A percentile compares a stretch with the other conserved stretches of the same genome.
Evolutionary conservation across 441 rosid species (phyloP).

Genomic region (Omphalea diandra): DNA sequence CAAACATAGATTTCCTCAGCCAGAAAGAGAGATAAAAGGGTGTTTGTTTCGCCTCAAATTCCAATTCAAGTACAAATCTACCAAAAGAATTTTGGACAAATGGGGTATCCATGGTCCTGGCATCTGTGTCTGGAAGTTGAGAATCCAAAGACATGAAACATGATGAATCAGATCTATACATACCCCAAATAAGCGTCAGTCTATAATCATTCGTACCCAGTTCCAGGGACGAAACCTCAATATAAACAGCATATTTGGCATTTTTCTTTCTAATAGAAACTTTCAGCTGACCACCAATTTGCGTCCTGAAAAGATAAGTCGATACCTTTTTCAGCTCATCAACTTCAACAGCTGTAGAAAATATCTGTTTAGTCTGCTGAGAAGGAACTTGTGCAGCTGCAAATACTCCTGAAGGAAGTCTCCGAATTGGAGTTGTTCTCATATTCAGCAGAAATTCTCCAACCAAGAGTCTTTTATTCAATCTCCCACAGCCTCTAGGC

Average conservation of each 20-base stretch:
- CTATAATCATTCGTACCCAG: slow-evolving; percentile 29
- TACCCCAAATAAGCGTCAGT: slow-evolving; percentile 62
- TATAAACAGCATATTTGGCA: slow-evolving; percentile 45
- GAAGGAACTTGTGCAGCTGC: slow-evolving; percentile 48
- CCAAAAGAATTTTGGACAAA: slow-evolving; percentile 44
- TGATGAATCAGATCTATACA: slow-evolving; percentile 64
- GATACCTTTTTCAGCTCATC: slow-evolving; percentile 41
- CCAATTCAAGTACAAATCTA: slow-evolving; percentile 53
- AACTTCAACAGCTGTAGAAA: slow-evolving; percentile 35
- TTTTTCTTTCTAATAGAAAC: slow-evolving; percentile 54
- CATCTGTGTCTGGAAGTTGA: slow-evolving; percentile 31
- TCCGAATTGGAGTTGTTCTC: slow-evolving; percentile 4
- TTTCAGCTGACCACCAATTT: slow-evolving; percentile 61
- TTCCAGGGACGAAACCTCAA: slow-evolving; percentile 62
- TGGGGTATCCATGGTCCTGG: slow-evolving; percentile 44
- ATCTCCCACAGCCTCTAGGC: slow-evolving; percentile 26
- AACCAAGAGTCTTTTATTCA: slow-evolving; percentile 26
- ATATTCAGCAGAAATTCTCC: slow-evolving; percentile 27
- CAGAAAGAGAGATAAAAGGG: slow-evolving; percentile 79
- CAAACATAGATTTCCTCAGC: slow-evolving; percentile 49
- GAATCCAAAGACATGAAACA: slow-evolving; percentile 49
- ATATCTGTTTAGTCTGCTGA: slow-evolving; percentile 38
- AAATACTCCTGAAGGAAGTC: slow-evolving; percentile 36
- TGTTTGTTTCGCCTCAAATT: slow-evolving; percentile 58
- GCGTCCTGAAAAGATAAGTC: slow-evolving; percentile 66